Conservation (phyloP, 768 basidiomycete species). For the Suillus decipiens region DNA sequence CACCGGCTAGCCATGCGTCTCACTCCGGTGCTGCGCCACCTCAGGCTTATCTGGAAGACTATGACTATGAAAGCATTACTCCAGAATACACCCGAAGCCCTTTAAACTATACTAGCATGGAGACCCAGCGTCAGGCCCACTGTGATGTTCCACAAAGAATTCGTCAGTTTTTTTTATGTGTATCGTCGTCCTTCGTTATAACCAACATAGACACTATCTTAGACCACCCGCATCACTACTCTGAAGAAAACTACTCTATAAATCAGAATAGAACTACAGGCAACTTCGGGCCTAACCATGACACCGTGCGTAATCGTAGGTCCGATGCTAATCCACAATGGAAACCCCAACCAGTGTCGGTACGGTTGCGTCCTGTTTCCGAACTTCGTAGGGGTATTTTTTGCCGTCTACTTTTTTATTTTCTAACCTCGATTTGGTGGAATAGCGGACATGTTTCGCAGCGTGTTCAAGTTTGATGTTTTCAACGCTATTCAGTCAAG, state of each 20-base stretch:
- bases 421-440: conserved; percentile 10
- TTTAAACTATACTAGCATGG: neutral
- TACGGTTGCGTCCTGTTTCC: conserved; percentile 64
- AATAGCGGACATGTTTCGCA: conserved; percentile 78
- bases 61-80: neutral
- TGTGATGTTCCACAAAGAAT: neutral
- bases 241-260: neutral
- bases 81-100: neutral
- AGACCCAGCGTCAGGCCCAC: neutral
- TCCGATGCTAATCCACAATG: conserved; percentile 27
- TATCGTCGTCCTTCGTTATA: neutral
- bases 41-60: neutral
- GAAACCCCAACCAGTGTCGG: conserved; percentile 42
- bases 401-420: neutral
- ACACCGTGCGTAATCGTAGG: neutral
- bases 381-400: conserved; percentile 58
- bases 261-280: neutral
- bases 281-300: neutral
- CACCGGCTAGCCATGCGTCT: neutral
- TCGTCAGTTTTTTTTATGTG: neutral
- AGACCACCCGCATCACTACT: neutral
- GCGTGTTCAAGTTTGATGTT: conserved; percentile 82
- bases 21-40: neutral
- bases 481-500: conserved; percentile 92
- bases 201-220: neutral